A percentile compares a stretch with the other conserved stretches of the same genome.
These are phyloP conservation scores for Themeda triandra DNA, from an alignment of 176 grass and related monocot genomes.

Conservation along the genomic window DNA sequence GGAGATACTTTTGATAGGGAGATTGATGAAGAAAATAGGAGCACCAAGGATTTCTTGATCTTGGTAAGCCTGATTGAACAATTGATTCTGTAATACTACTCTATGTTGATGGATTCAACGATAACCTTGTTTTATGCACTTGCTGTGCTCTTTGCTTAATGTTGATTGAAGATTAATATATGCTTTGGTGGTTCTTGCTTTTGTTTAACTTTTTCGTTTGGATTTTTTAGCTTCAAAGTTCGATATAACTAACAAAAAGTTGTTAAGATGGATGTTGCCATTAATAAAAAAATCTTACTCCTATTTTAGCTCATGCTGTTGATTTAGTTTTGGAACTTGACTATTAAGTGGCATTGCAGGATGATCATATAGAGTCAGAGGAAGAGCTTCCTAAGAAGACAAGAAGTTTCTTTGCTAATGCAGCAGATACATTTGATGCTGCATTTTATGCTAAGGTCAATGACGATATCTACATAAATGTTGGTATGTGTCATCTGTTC, in stretches of 20 bases:
- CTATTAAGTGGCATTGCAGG: slow-evolving; percentile 46
- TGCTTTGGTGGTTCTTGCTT: slow-evolving; percentile 16
- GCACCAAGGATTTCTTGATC: slow-evolving; percentile 79
- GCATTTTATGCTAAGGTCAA: slow-evolving; percentile 95
- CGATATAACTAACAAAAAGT: neutral
- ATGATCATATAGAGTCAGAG: slow-evolving; percentile 83
- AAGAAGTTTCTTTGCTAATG: slow-evolving; percentile 75
- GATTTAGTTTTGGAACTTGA: slow-evolving; percentile 17
- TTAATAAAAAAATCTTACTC: neutral
- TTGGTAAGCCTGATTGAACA: slow-evolving; percentile 78
- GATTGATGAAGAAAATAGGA: slow-evolving; percentile 89
- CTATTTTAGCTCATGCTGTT: neutral
- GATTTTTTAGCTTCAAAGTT: slow-evolving; percentile 8
- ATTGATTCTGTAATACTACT: neutral
- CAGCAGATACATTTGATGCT: slow-evolving; percentile 81
- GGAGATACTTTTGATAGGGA: slow-evolving; percentile 79
- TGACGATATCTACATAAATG: slow-evolving; percentile 96
- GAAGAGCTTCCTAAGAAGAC: slow-evolving; percentile 89
- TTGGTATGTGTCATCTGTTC: slow-evolving; percentile 59
- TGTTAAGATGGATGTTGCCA: neutral
- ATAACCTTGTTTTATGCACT: neutral
- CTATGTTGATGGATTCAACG: neutral
- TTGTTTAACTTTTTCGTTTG: neutral
- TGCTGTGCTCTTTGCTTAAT: neutral
- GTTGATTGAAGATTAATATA: slow-evolving; percentile 15